These are phyloP conservation scores for Cryptococcus sp. DNA, from an alignment of 1,284 basidiomycete species.

Conservation along the genomic window DNA sequence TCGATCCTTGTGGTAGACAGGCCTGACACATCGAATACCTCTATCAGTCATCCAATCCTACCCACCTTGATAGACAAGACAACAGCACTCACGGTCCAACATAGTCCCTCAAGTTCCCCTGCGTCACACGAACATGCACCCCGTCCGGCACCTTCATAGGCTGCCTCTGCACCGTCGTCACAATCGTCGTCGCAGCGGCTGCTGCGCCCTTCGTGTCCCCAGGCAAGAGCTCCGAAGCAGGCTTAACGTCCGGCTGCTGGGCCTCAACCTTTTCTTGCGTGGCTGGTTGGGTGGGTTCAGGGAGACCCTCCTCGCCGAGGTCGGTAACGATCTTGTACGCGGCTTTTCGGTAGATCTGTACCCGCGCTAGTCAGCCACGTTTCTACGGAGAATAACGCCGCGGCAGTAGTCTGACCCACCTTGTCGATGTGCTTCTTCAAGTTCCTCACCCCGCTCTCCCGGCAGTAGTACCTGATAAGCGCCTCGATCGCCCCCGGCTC, in stretches of 20 bases:
- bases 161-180: conserved; percentile 68
- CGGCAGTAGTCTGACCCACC: conserved; percentile 51
- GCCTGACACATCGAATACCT: conserved; percentile 47
- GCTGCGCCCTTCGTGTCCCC: conserved; percentile 26
- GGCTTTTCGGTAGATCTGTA: conserved; percentile 95
- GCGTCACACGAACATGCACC: conserved; percentile 76
- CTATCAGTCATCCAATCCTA: not conserved
- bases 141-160: conserved; percentile 77
- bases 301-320: conserved; percentile 81
- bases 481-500: conserved; percentile 77
- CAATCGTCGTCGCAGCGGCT: conserved; percentile 35
- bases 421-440: conserved; percentile 96
- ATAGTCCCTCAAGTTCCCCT: conserved; percentile 89
- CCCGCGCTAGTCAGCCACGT: not conserved
- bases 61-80: not conserved
- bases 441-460: conserved; percentile 93
- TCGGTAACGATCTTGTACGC: conserved; percentile 89
- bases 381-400: not conserved
- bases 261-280: conserved; percentile 38
- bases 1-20: conserved; percentile 91
- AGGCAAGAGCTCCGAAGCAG: conserved; percentile 47
- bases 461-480: conserved; percentile 93
- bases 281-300: conserved; percentile 56
- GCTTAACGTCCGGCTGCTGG: conserved; percentile 49
- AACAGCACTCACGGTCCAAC: conserved; percentile 65